Evolutionary conservation across 2,329 filamentous ascomycete species (phyloP).

Genomic region (Pseudogymnoascus verrucosus): DNA sequence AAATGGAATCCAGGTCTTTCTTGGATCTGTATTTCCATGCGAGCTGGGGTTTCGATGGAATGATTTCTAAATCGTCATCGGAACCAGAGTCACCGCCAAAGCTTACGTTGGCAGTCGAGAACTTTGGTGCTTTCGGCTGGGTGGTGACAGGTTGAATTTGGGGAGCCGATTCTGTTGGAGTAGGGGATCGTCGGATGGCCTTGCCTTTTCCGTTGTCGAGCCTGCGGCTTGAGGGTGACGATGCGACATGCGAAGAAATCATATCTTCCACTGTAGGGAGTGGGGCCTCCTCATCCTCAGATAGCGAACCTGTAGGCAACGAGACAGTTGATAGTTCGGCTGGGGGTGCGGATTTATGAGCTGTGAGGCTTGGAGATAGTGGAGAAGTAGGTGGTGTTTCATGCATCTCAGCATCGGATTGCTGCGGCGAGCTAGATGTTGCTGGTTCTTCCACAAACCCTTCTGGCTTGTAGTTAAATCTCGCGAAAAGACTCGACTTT

Average conservation of each 20-base stretch:
- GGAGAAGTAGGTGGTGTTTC: constrained; percentile 70
- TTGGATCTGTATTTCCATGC: constrained; percentile 24
- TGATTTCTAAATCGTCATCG: constrained; percentile 60
- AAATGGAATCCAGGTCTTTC: constrained; percentile 52
- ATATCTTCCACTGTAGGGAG: constrained; percentile 31
- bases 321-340: not conserved
- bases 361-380: constrained; percentile 28
- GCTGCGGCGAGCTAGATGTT: constrained; percentile 47
- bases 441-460: constrained; percentile 26
- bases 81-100: constrained; percentile 38
- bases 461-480: constrained; percentile 63
- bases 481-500: constrained; percentile 72
- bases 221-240: constrained; percentile 20
- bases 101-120: constrained; percentile 26
- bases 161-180: constrained; percentile 11
- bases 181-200: constrained; percentile 25
- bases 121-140: constrained; percentile 33
- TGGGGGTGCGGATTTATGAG: constrained; percentile 11
- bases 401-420: constrained; percentile 45
- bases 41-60: constrained; percentile 17
- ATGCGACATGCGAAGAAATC: constrained; percentile 23
- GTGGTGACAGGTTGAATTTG: constrained; percentile 25
- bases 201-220: constrained; percentile 56
- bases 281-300: constrained; percentile 26
- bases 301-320: not conserved